Evolutionary conservation across 176 grass and related monocot genomes (phyloP).

Genomic region (Hordeum marinum): DNA sequence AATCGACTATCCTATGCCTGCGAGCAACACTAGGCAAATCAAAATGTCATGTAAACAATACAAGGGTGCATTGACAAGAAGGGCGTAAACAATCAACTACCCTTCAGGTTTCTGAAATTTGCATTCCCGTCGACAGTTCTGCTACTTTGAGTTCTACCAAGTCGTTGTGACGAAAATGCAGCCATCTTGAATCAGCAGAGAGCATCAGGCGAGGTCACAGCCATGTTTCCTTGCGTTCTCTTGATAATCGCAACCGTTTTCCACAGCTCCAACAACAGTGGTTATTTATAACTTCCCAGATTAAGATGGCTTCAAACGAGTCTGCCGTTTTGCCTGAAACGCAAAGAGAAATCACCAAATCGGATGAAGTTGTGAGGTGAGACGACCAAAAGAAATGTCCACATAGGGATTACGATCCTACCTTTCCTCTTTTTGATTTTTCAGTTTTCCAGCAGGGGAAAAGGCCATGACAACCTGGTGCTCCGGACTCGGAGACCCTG

Average conservation of each 20-base stretch:
- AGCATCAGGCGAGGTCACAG: neutral
- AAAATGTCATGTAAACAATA: neutral
- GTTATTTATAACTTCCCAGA: neutral
- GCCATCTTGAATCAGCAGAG: neutral
- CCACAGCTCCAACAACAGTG: neutral
- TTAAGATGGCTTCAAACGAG: constrained; percentile 40
- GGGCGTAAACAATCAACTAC: no score
- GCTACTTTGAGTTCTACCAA: neutral
- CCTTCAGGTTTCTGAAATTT: neutral
- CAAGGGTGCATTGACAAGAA: no score
- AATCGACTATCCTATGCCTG: neutral
- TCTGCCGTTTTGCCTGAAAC: constrained; percentile 51
- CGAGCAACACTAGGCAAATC: neutral
- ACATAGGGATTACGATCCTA: constrained; percentile 23
- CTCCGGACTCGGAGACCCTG: constrained; percentile 72
- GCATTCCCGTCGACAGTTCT: neutral
- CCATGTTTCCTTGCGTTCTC: neutral
- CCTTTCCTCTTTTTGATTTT: constrained; percentile 55
- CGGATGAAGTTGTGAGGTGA: neutral
- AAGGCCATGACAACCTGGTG: constrained; percentile 73
- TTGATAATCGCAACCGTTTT: neutral
- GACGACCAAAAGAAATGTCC: constrained; percentile 3
- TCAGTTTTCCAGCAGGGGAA: constrained; percentile 86
- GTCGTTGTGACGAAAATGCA: neutral
- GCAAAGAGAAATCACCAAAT: neutral